Evolutionary conservation across 139 green algal genomes (phyloP).

Genomic region (Deuterostichococcus epilithicus): DNA sequence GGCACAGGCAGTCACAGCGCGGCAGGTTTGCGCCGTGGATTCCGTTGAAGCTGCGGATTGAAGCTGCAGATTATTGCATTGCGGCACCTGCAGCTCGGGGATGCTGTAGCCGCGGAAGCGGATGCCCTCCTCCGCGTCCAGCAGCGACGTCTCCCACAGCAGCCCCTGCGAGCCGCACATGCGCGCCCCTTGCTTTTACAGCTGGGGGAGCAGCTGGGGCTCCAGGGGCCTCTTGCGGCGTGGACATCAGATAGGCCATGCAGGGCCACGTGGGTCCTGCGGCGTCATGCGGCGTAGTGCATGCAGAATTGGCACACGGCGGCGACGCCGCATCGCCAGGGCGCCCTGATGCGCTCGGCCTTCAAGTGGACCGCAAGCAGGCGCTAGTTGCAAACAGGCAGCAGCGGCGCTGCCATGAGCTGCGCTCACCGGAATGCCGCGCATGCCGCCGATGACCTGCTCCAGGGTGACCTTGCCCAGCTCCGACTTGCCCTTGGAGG

Average conservation of each 20-base stretch:
- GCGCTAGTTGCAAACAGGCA: neutral
- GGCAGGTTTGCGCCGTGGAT: too few relatives aligned
- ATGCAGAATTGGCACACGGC: too few relatives aligned
- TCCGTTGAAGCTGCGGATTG: neutral
- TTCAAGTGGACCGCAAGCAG: neutral
- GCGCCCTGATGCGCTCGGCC: too few relatives aligned
- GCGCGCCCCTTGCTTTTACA: neutral
- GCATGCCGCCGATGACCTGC: slow-evolving; percentile 92
- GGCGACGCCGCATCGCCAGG: too few relatives aligned
- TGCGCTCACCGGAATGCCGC: slow-evolving; percentile 81
- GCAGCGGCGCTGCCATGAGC: neutral
- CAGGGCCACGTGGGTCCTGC: too few relatives aligned
- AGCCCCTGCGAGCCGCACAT: slow-evolving; percentile 58
- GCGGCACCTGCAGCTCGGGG: slow-evolving; percentile 77
- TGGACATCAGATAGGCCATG: too few relatives aligned
- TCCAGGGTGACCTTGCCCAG: slow-evolving; percentile 89
- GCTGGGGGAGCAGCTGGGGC: neutral
- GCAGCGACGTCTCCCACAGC: slow-evolving; percentile 95
- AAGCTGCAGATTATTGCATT: too few relatives aligned
- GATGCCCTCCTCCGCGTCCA: slow-evolving; percentile 96
- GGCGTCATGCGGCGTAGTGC: too few relatives aligned
- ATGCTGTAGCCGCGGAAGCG: slow-evolving; percentile 93
- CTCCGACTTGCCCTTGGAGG: slow-evolving; percentile 57
- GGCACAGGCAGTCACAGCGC: too few relatives aligned
- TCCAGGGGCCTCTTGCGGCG: too few relatives aligned